Base-by-base conservation (phyloP, 1,139 yeast species). In the Geotrichum klebahnii region DNA sequence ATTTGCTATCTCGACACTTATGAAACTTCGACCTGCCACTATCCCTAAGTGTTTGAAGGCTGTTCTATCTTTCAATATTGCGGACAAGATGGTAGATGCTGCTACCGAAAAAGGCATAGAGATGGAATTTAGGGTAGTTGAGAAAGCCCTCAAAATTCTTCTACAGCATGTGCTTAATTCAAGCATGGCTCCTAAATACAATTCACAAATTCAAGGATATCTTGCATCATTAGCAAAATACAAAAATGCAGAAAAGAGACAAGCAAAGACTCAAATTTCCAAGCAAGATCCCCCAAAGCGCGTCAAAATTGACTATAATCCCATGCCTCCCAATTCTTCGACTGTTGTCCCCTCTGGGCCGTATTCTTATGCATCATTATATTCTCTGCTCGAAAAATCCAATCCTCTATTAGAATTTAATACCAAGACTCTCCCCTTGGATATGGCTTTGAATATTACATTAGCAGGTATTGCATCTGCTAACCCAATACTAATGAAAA, bases 371-470 rank as follows among this genome's bases (percentile, higher is more conserved):
- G 60, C 69, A 20, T 59, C 66, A 5, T 53, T 71, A 35, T 90
- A 80, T 64, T 78, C 82, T 39, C 72, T 90, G 52, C 81, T 84
- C 53, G 83, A 80, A 47, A 72, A 81, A 2, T 66, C 68, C 31
- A 81, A 83, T 63, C 80, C 82, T 44, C 66, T 82, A 44, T 77
- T 80, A 24, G 73, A 75, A 45, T 84, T 87, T 61, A 92, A 89
- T 64, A 78, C 88, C 46, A 75, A 86, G 5, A 70, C 78, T 6
- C 71, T 90, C 14, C 85, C 94, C 1, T 77, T 76, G 33, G 79
- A 81, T 51, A 73, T 84, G 3, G 77, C 88, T 50, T 75, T 77
- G 31, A 76, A 79, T 42, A 82, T 83, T 75, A 86, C 84, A 19
- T 71, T 80, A 52, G 77, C 79, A 38, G 89, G 84, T 2, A 73